Conservation (phyloP, 2,329 filamentous ascomycete species). For the Thelonectria olida region DNA sequence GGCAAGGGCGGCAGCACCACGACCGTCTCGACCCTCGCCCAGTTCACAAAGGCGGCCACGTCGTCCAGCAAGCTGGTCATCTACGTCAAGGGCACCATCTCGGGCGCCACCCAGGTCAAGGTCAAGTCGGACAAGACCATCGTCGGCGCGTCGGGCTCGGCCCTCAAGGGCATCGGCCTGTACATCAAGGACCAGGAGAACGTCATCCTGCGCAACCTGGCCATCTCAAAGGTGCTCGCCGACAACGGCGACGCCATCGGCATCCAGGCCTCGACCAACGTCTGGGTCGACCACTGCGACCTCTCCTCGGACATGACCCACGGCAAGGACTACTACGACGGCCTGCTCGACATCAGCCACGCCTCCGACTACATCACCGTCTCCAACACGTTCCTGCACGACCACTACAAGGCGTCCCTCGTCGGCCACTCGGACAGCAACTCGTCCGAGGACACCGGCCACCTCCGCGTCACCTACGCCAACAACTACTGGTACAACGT, state of each 20-base stretch:
- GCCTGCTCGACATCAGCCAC: constrained; percentile 71
- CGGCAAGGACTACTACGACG: constrained; percentile 77
- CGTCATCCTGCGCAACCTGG: constrained; percentile 71
- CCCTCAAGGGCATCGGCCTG: constrained; percentile 58
- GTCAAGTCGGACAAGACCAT: constrained; percentile 58
- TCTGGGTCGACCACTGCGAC: constrained; percentile 76
- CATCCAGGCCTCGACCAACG: constrained; percentile 64
- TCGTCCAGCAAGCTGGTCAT: constrained; percentile 54
- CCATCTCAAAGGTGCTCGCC: constrained; percentile 64
- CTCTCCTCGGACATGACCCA: constrained; percentile 66
- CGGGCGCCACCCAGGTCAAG: constrained; percentile 48
- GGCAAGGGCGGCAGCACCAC: constrained; percentile 59
- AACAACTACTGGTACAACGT: constrained; percentile 74
- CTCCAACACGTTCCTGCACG: constrained; percentile 43
- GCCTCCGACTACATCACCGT: constrained; percentile 69
- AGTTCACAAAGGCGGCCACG: constrained; percentile 57
- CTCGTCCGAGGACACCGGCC: constrained; percentile 65
- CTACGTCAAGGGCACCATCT: constrained; percentile 53
- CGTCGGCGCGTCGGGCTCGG: constrained; percentile 49
- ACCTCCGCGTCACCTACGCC: constrained; percentile 71
- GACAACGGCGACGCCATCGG: constrained; percentile 67
- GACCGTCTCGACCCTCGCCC: constrained; percentile 53
- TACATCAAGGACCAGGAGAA: constrained; percentile 63
- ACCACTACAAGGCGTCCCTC: constrained; percentile 66
- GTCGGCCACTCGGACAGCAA: constrained; percentile 70